Conservation (phyloP, 2,329 filamentous ascomycete genomes). For the Lasiodiplodia hormozganensis region DNA sequence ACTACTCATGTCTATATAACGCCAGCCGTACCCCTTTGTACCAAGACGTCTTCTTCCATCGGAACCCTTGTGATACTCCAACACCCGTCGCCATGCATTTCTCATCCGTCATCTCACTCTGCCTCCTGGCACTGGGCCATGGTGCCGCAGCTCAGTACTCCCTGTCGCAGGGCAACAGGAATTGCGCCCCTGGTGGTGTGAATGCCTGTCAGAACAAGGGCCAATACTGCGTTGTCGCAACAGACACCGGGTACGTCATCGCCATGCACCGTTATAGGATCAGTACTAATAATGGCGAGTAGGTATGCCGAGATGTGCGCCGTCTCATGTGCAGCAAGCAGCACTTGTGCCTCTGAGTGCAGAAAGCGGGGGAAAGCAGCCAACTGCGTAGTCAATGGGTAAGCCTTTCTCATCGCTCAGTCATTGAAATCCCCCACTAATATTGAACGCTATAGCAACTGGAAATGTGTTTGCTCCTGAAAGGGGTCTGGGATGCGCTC, state of each 20-base stretch:
- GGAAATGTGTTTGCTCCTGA: background rate
- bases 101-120: background rate
- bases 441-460: background rate
- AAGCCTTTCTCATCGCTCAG: background rate
- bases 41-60: background rate
- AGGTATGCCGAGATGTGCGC: background rate
- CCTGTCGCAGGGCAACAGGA: background rate
- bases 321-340: background rate
- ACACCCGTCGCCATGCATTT: background rate
- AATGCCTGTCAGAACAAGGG: background rate
- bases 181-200: background rate
- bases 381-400: slow-evolving; percentile 7
- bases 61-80: background rate
- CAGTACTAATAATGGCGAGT: background rate
- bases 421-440: background rate
- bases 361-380: background rate
- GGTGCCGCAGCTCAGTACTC: background rate
- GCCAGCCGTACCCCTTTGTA: background rate
- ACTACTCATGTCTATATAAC: background rate
- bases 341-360: background rate
- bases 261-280: fast-evolving
- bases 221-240: background rate
- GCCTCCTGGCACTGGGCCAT: background rate
- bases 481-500: no score
- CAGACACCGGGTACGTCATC: background rate